A percentile compares a stretch with the other conserved stretches of the same genome.
Evolutionary conservation across 169 alveolate species (phyloP).

Genomic region (Perkinsus olseni): DNA sequence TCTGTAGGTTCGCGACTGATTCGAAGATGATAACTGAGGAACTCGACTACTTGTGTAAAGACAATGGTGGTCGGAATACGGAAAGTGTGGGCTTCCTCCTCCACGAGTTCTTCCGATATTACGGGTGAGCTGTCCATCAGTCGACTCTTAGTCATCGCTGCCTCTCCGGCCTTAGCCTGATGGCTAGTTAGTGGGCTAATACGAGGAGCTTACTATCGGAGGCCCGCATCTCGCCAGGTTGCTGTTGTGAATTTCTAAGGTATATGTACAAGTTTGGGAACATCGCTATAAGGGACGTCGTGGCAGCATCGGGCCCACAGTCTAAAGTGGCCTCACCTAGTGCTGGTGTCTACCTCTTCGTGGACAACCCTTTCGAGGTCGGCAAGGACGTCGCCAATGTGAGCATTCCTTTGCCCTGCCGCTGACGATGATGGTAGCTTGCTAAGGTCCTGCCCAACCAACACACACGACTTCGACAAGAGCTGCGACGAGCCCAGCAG

Average conservation of each 20-base stretch:
- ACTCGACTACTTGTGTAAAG: slow-evolving; percentile 11
- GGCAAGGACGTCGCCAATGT: slow-evolving; percentile 43
- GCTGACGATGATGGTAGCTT: background rate
- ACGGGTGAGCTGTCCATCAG: slow-evolving; percentile 8
- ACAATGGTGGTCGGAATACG: background rate
- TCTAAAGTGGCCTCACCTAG: background rate
- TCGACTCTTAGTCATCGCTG: too few relatives aligned
- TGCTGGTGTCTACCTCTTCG: slow-evolving; percentile 8
- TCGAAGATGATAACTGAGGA: slow-evolving; percentile 7
- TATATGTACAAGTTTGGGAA: background rate
- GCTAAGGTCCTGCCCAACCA: slow-evolving; percentile 4
- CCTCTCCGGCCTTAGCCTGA: background rate
- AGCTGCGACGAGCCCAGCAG: slow-evolving; percentile 16
- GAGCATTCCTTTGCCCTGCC: background rate
- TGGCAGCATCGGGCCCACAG: background rate
- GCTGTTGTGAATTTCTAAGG: too few relatives aligned
- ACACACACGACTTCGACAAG: slow-evolving; percentile 16
- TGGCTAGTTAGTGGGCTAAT: too few relatives aligned
- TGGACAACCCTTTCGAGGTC: slow-evolving; percentile 39
- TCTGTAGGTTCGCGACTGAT: slow-evolving; percentile 12
- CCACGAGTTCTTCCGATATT: slow-evolving; percentile 25
- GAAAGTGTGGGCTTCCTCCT: slow-evolving; percentile 18
- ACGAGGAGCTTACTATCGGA: too few relatives aligned
- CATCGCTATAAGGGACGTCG: background rate
- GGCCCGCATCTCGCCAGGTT: too few relatives aligned